Conservation (phyloP, 176 grass and related monocot species). For the Puccinellia tenuiflora region DNA sequence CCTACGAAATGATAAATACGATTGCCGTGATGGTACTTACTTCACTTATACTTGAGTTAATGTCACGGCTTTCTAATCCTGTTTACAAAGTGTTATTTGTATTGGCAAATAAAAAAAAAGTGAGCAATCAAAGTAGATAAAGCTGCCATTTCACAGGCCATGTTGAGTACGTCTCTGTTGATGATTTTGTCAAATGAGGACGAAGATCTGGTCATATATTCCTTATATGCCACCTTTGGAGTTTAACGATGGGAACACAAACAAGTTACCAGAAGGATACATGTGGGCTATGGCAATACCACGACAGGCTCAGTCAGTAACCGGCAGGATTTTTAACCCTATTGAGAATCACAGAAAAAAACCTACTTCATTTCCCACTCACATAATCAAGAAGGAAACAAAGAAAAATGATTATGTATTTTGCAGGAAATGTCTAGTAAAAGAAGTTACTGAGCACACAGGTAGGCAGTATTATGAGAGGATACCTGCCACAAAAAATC, state of each 20-base stretch:
- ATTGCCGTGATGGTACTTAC: neutral
- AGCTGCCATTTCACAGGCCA: neutral
- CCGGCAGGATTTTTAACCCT: neutral
- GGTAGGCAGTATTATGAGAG: neutral
- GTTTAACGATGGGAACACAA: neutral
- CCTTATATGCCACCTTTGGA: neutral
- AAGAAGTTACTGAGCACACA: neutral
- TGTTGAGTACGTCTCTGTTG: neutral
- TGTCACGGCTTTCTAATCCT: neutral
- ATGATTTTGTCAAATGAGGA: neutral
- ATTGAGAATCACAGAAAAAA: neutral
- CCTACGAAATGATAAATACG: neutral
- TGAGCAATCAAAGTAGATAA: neutral
- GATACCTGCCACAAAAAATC: slow-evolving; percentile 92
- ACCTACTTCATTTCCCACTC: neutral
- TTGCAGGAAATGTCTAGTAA: neutral
- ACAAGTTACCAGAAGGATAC: neutral
- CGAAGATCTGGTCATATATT: neutral
- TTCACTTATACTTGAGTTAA: neutral
- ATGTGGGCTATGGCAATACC: neutral
- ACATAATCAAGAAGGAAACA: neutral
- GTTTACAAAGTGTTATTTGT: neutral
- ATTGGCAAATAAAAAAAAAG: neutral
- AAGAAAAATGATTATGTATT: neutral
- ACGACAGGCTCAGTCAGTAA: neutral